phyloP scores from a whole-genome alignment of 495 filamentous ascomycete genomes.

The Pseudomonodictys pantanalensis region DNA sequence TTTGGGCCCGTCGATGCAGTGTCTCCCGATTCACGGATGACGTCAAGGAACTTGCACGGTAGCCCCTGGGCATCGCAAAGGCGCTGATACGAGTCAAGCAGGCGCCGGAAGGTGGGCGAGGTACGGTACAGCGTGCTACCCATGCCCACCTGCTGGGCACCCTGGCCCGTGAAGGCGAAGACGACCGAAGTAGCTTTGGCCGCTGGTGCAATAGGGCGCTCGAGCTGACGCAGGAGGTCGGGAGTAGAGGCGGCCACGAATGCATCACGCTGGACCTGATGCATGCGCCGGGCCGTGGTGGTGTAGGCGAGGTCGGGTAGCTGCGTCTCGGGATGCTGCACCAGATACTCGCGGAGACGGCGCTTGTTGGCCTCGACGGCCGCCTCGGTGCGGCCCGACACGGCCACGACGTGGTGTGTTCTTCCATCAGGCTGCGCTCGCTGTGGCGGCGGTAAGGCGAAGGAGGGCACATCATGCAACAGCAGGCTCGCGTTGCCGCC shows the following conservation, averaged over 20 bases:
- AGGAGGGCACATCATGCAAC: slow-evolving; percentile 13
- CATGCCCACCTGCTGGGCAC: slow-evolving; percentile 39
- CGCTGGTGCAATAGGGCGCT: slow-evolving; percentile 34
- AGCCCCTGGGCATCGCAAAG: slow-evolving; percentile 38
- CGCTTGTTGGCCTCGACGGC: slow-evolving; percentile 5
- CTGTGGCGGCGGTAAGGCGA: neutral
- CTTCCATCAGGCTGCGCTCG: slow-evolving; percentile 17
- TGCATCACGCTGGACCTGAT: slow-evolving; percentile 25
- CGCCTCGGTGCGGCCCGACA: slow-evolving; percentile 35
- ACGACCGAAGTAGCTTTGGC: slow-evolving; percentile 50
- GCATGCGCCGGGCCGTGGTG: slow-evolving; percentile 29
- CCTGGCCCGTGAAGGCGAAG: slow-evolving; percentile 52
- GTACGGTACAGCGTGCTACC: slow-evolving; percentile 36
- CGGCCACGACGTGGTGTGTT: slow-evolving; percentile 32
- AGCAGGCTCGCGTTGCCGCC: slow-evolving; percentile 43
- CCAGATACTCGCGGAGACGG: slow-evolving; percentile 12
- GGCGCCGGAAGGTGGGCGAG: slow-evolving; percentile 33
- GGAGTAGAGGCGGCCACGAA: slow-evolving; percentile 25
- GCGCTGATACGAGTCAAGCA: slow-evolving; percentile 35
- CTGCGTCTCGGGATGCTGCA: slow-evolving; percentile 10
- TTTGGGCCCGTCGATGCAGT: neutral
- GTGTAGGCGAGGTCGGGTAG: slow-evolving; percentile 28
- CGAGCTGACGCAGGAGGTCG: slow-evolving; percentile 23
- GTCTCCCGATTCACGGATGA: slow-evolving; percentile 31
- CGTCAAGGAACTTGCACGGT: slow-evolving; percentile 18